These are phyloP conservation scores for Decorospora gaudefroyi DNA, from an alignment of 2,329 filamentous ascomycete species.

Conservation along the genomic window DNA sequence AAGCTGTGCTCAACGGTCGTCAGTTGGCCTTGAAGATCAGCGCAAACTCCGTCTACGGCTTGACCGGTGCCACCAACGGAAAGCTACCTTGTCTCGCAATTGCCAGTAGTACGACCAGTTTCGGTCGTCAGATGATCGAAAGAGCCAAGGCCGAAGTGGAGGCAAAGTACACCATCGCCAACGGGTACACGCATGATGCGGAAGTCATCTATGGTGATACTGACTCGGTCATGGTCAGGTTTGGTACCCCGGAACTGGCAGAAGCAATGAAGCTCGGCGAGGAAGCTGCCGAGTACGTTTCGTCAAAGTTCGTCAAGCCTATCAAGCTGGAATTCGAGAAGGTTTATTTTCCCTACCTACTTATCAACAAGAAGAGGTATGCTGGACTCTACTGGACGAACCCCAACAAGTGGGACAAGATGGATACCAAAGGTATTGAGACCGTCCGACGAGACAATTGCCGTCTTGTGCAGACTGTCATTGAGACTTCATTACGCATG, in stretches of 20 bases:
- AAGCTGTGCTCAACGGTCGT: constrained; percentile 95
- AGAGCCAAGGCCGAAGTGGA: constrained; percentile 97
- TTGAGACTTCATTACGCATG: constrained; percentile 94
- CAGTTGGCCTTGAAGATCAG: constrained; percentile 95
- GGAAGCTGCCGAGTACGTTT: constrained; percentile 86
- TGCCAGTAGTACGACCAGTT: constrained; percentile 94
- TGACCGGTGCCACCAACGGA: constrained; percentile 93
- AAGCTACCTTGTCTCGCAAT: constrained; percentile 95
- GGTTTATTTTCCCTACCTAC: constrained; percentile 94
- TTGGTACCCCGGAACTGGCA: constrained; percentile 82
- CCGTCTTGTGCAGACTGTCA: constrained; percentile 91
- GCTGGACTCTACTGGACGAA: constrained; percentile 98
- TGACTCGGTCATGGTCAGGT: constrained; percentile 99
- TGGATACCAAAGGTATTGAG: constrained; percentile 99
- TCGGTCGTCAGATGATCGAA: constrained; percentile 98
- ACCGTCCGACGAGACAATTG: constrained; percentile 98
- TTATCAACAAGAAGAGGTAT: constrained; percentile 99
- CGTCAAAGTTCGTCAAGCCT: constrained; percentile 88
- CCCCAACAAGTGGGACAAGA: constrained; percentile 94
- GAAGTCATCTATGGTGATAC: constrained; percentile 99
- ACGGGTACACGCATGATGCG: constrained; percentile 92
- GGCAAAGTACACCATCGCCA: constrained; percentile 83
- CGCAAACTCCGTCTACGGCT: constrained; percentile 95
- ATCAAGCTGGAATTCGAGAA: constrained; percentile 99
- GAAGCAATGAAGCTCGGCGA: constrained; percentile 95